Evolutionary conservation across 148 eudicot species (phyloP), one percentile per base, ranked within the genome.

Genomic region (Cornus controversa): DNA sequence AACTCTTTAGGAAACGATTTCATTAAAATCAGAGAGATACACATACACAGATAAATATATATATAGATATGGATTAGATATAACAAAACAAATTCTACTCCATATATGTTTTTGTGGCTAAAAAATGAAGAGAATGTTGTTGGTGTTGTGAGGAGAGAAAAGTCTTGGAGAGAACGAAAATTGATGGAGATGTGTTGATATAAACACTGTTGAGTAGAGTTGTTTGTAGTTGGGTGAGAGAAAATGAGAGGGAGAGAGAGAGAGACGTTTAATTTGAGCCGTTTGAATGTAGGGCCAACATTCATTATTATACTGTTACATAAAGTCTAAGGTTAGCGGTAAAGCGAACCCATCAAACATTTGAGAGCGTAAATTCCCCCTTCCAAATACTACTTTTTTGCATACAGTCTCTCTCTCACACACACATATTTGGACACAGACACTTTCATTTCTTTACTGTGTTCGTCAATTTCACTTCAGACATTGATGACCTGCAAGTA

Each of bases 261-360:
- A 64, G 63, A 76, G 50, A 70, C 68, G 74, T 77, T 70, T 57
- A 37, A 69, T 63, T 80, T 25, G 47, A 64, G 70, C 57, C 63
- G 82, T 80, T 80, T 50, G 42, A 65, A 75, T 45, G 82, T 80
- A 70, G 79, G 82, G 79, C 69, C 75, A 23, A 27, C 65, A 20
- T 45, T 80, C 66, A 15, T 64, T 63, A 50, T 57, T 11, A 5
- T 8, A 60, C 64, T 60, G 45, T 2, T 60, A 22, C 36, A 26
- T 16, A 7, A 40, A 3, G 0, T 6, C 75, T 47, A 75, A 69
- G 78, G 70, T 80, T 80, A 67, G 82, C 82, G 66, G 79, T 71
- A 63, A 80, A 75, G 82, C 64, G 57, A 74, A 72, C 73, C 45
- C 25, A 25, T 66, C 0, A 15, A 50, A 50, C 16, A 11, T 50